Base-by-base conservation (phyloP, 768 basidiomycete genomes). In the Tricholoma saponaceum region DNA sequence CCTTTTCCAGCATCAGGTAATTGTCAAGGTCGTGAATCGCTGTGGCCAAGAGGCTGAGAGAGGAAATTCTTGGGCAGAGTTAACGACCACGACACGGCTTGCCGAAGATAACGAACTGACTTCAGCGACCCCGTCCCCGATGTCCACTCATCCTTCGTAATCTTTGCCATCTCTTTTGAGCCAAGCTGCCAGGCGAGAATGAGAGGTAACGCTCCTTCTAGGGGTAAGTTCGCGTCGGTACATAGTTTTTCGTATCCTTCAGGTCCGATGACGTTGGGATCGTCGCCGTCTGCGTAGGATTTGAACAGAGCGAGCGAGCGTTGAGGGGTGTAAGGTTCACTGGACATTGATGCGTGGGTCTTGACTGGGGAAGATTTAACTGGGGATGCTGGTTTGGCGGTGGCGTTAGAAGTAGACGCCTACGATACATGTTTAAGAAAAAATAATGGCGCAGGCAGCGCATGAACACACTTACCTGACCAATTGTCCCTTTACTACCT, bases 181-280 rank as follows among this genome's bases (percentile, higher is more conserved):
- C 80, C 75, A 56, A 89, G 69, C 63, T 88, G 86, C 91, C 91
- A 93, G 22, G 89, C 82, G 13, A 92, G 74, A 16, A 92, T 76
- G 54, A 93, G 75, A 18, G 90, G 87, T 60, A 83, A 71, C 5
- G 86, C 76, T 28, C 90, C 88, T 18, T 92, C 90, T 69, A 94
- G 73, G 0, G 88, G 76, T 47, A 92, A 80, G n/a, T 81, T 73
- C 12, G 85, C 82, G 60, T 92, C 88, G 23, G 61, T 77, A 71
- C 88, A 94, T 26, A 95, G 71, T 53, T 72, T 76, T 69, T 87
- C 84, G 60, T 92, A 83, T 2, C 90, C 89, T 58, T 85, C 89
- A 1, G 87, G 80, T 0, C 84, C 86, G 63, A 94, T 91, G 44
- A 80, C 73, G 47, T 72, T 66, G 12, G 82, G 74, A 23, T 78